phyloP scores from a whole-genome alignment of 371 early-diverging fungal species.

The Actinomortierella ambigua region DNA sequence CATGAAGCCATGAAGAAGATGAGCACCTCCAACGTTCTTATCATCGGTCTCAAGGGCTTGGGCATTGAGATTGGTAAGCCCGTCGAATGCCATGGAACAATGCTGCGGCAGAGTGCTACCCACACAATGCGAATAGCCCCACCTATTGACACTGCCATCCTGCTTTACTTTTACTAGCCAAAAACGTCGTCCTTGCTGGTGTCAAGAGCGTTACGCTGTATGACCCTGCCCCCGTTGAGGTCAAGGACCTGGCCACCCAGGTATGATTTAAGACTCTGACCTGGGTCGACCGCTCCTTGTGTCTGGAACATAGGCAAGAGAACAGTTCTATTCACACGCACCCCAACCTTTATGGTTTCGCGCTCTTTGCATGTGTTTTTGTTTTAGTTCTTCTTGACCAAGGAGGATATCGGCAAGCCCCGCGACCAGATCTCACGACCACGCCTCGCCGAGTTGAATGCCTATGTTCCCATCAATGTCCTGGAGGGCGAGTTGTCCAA shows the following conservation, averaged over 20 bases:
- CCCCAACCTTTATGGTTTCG: not conserved
- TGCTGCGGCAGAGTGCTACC: too few relatives aligned
- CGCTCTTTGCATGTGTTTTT: slow-evolving; percentile 6
- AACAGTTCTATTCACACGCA: not conserved
- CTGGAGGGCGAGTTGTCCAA: slow-evolving; percentile 79
- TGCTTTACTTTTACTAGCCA: slow-evolving; percentile 64
- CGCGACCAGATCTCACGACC: slow-evolving; percentile 83
- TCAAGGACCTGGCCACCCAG: slow-evolving; percentile 94
- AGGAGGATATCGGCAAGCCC: slow-evolving; percentile 91
- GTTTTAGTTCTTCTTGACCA: slow-evolving; percentile 91
- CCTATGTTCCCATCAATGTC: slow-evolving; percentile 94
- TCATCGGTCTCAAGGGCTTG: slow-evolving; percentile 96
- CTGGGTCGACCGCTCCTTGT: not conserved
- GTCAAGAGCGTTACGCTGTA: slow-evolving; percentile 97
- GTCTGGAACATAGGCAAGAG: not conserved
- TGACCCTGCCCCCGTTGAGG: slow-evolving; percentile 80
- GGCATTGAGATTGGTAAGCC: slow-evolving; percentile 96
- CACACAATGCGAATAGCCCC: too few relatives aligned
- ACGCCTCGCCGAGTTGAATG: slow-evolving; percentile 95
- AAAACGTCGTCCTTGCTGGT: slow-evolving; percentile 99
- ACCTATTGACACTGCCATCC: too few relatives aligned
- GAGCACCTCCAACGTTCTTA: slow-evolving; percentile 95
- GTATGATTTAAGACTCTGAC: slow-evolving; percentile 49
- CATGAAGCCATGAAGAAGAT: slow-evolving; percentile 99
- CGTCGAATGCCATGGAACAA: too few relatives aligned